These are phyloP conservation scores for Elongisporangium anandrum DNA, from an alignment of 352 stramenopile genomes.

Conservation along the genomic window DNA sequence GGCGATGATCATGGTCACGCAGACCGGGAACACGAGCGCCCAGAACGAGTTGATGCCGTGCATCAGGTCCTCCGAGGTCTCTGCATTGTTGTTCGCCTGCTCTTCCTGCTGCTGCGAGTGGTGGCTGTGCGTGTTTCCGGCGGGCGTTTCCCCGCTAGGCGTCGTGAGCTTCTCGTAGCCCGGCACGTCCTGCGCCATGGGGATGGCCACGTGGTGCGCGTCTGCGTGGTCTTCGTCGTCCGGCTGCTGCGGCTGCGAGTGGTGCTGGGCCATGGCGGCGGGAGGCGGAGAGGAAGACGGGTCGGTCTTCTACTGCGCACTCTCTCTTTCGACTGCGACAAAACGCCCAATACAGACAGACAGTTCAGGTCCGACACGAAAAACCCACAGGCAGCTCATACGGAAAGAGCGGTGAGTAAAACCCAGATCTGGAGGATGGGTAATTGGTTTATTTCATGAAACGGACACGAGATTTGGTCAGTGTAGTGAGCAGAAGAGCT, in stretches of 20 bases:
- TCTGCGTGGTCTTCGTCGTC: slow-evolving; percentile 5
- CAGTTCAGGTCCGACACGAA: background rate
- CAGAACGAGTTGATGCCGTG: slow-evolving; percentile 87
- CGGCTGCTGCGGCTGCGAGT: slow-evolving; percentile 10
- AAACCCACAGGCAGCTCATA: background rate
- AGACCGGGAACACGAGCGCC: slow-evolving; percentile 79
- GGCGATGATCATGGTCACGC: slow-evolving; percentile 76
- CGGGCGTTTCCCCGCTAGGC: background rate
- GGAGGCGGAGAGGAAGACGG: background rate
- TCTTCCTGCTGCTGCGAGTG: slow-evolving; percentile 2
- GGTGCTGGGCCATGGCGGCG: slow-evolving; percentile 9
- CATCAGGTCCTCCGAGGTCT: slow-evolving; percentile 68
- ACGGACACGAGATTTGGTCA: background rate
- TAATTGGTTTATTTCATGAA: background rate
- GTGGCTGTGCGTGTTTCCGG: slow-evolving; percentile 2
- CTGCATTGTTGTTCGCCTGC: slow-evolving; percentile 11
- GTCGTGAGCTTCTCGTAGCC: background rate
- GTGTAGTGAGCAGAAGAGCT: too few species aligned
- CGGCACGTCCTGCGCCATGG: background rate
- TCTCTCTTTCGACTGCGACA: slow-evolving; percentile 1
- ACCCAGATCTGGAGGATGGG: background rate
- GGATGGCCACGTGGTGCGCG: background rate
- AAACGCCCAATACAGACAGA: background rate
- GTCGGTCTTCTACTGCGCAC: slow-evolving; percentile 7
- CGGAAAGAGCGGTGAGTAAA: background rate